Evolutionary conservation across 441 rosid species (phyloP), one percentile per base, ranked within the genome.

Genomic region (Dalechampia spathulata): DNA sequence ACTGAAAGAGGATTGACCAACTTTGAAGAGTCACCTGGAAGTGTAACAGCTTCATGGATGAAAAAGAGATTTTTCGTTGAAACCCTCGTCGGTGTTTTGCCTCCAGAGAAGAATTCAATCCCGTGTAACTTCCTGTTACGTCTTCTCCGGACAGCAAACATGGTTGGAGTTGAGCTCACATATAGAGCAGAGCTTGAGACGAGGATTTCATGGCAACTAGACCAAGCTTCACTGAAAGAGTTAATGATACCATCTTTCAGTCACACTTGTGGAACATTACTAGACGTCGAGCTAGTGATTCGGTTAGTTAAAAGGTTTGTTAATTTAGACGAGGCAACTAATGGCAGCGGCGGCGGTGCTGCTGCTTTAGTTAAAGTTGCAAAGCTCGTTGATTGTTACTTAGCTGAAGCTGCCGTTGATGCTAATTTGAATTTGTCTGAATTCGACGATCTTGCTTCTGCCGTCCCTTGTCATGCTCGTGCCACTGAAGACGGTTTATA

Each of bases 221-320:
- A 90, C 55, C 82, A 79, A 60, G 95, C 98, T 48, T 83, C 95
- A 0, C 58, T 90, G 43, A 85, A 81, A 50, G 98, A 90, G 70
- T 45, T 90, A 12, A 72, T 90, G 96, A 83, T 91, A 62, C 98
- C 98, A 1, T 85, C 95, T 2, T 91, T 91, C 7, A 87, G 92
- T 60, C 96, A 87, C 69, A 81, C 83, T 3, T 76, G 88, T 40
- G 80, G 75, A 46, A 79, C 91, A 15, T 49, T 90, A 61, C 74
- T 90, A 1, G 98, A 90, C 14, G 80, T 85, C 2, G 90, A 79
- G 79, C 80, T 87, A 1, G 78, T 83, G 39, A 70, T 65, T 51
- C 70, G 96, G 53, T 55, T 90, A 58, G 92, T 85, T 52, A 71
- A 47, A 76, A 74, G 78, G 58, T 90, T 87, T 19, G 65, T 70